Evolutionary conservation across 495 filamentous ascomycete genomes (phyloP).

Genomic region (Lasiosphaeriaceae sp.): DNA sequence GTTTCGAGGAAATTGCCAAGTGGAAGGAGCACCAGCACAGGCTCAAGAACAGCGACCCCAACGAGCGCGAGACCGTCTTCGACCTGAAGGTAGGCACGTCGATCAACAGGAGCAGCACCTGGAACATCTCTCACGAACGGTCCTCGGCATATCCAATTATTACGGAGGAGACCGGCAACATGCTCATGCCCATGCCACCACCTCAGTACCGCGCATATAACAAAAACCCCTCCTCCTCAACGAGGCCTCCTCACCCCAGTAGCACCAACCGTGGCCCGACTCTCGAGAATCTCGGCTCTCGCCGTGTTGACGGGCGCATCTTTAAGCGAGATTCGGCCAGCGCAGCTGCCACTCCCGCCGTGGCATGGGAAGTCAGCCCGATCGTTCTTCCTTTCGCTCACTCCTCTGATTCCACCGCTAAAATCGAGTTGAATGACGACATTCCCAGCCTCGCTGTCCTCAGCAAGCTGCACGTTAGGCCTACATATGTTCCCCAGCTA

Average conservation of each 20-base stretch:
- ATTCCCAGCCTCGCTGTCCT: constrained; percentile 6
- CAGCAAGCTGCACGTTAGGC: not conserved
- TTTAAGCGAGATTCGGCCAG: too few species aligned
- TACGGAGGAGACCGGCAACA: too few species aligned
- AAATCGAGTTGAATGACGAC: not conserved
- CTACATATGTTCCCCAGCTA: not conserved
- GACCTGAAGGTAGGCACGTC: constrained; percentile 4
- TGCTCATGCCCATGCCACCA: too few species aligned
- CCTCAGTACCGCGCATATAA: too few species aligned
- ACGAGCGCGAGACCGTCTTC: not conserved
- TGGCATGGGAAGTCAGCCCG: too few species aligned
- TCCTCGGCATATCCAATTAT: too few species aligned
- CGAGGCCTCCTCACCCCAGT: too few species aligned
- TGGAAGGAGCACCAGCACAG: constrained; percentile 8
- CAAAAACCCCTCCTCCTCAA: too few species aligned
- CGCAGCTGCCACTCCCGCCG: too few species aligned
- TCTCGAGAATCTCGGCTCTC: too few species aligned
- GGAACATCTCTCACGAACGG: not conserved
- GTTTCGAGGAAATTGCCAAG: constrained; percentile 7
- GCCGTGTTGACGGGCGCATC: too few species aligned
- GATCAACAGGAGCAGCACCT: constrained; percentile 3
- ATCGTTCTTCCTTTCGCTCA: not conserved
- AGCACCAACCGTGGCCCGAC: too few species aligned
- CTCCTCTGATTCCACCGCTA: not conserved
- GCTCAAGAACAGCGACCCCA: not conserved